A percentile compares a stretch with the other conserved stretches of the same genome.
These are phyloP conservation scores for Epichloe amarillans DNA, from an alignment of 2,329 filamentous ascomycete genomes.

Conservation along the genomic window DNA sequence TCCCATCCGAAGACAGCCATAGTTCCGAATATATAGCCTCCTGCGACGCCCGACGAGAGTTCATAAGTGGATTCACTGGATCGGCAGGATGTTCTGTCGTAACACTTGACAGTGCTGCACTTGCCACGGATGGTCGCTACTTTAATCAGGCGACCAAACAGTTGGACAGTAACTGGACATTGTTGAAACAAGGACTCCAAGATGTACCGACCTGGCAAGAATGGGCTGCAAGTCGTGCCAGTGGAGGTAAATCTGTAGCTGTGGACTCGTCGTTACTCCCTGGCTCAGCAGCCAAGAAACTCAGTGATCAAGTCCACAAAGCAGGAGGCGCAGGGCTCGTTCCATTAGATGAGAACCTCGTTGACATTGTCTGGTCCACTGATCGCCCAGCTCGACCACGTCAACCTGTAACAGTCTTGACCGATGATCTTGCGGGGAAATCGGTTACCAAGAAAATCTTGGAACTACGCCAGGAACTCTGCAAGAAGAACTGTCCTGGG, in stretches of 20 bases:
- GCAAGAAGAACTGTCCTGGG: slow-evolving; percentile 76
- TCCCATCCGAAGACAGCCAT: slow-evolving; percentile 94
- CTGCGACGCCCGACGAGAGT: slow-evolving; percentile 85
- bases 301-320: slow-evolving; percentile 77
- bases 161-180: slow-evolving; percentile 78
- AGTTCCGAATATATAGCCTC: slow-evolving; percentile 95
- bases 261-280: slow-evolving; percentile 85
- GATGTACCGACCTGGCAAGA: slow-evolving; percentile 97
- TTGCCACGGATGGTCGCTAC: slow-evolving; percentile 92
- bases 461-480: slow-evolving; percentile 79
- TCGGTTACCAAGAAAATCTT: slow-evolving; percentile 68
- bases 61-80: slow-evolving; percentile 86
- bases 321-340: slow-evolving; percentile 66
- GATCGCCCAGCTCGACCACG: slow-evolving; percentile 61
- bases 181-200: slow-evolving; percentile 85
- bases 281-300: slow-evolving; percentile 47
- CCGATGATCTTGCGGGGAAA: slow-evolving; percentile 66
- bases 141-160: slow-evolving; percentile 94
- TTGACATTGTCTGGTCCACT: slow-evolving; percentile 80
- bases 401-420: slow-evolving; percentile 61
- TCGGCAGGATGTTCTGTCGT: slow-evolving; percentile 90
- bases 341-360: slow-evolving; percentile 65
- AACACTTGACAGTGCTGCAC: slow-evolving; percentile 69
- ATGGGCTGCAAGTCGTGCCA: slow-evolving; percentile 80
- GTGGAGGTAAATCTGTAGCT: slow-evolving; percentile 74